Conservation (phyloP, 306 rosid genomes). For the Trifolium pratense region DNA sequence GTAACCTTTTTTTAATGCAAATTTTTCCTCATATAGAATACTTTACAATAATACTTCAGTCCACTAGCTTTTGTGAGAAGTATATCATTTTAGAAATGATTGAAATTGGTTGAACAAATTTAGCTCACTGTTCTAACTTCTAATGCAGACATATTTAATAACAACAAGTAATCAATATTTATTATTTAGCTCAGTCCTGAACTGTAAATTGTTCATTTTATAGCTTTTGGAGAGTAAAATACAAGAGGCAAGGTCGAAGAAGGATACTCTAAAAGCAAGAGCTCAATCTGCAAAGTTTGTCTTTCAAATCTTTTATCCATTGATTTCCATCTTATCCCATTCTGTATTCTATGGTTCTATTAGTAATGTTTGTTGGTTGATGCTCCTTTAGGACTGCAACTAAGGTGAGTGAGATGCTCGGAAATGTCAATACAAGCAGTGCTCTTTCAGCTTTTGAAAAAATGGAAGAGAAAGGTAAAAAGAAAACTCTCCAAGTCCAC, state of each 20-base stretch:
- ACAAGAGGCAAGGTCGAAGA: slow-evolving; percentile 91
- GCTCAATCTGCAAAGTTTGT: slow-evolving; percentile 96
- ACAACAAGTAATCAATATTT: slow-evolving; percentile 11
- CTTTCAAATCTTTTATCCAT: slow-evolving; percentile 40
- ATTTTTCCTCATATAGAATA: background rate
- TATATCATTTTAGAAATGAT: slow-evolving; percentile 23
- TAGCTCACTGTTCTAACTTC: slow-evolving; percentile 19
- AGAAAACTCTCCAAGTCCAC: slow-evolving; percentile 30
- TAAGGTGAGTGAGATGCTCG: slow-evolving; percentile 88
- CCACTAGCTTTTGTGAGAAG: slow-evolving; percentile 15
- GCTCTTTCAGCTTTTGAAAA: slow-evolving; percentile 95
- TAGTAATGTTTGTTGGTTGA: slow-evolving; percentile 42
- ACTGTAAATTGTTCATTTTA: slow-evolving; percentile 38
- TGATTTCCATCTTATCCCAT: slow-evolving; percentile 27
- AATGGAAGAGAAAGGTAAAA: slow-evolving; percentile 97
- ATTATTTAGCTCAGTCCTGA: slow-evolving; percentile 19
- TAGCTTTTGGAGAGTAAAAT: slow-evolving; percentile 96
- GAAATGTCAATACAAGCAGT: slow-evolving; percentile 91
- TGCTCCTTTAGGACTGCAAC: slow-evolving; percentile 77
- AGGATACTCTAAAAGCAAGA: slow-evolving; percentile 94
- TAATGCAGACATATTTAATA: slow-evolving; percentile 16
- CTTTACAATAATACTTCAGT: slow-evolving; percentile 14
- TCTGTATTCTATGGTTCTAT: slow-evolving; percentile 28
- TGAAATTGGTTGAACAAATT: slow-evolving; percentile 30
- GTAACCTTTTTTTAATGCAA: background rate